Percentiles rank a stretch among this genome's conserved stretches.
Conservation (phyloP, 75 land plant genomes). For the Cryptomeria japonica region DNA sequence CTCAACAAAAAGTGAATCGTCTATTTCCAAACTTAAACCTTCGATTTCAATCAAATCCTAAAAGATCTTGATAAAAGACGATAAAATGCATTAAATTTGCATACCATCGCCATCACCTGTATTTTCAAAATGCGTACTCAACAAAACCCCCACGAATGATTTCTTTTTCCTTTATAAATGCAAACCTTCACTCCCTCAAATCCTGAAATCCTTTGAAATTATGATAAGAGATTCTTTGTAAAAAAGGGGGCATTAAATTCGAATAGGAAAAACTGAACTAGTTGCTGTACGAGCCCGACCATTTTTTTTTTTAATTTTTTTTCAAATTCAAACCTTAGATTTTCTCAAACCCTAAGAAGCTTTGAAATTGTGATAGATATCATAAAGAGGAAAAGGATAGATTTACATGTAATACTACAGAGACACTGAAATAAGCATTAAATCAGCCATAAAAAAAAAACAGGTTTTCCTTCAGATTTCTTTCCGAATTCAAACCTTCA, state of each 20-base stretch:
- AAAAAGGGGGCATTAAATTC: too few species aligned
- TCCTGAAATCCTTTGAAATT: too few species aligned
- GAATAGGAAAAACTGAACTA: too few species aligned
- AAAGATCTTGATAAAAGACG: not conserved
- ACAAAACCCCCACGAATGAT: not conserved
- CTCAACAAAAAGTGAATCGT: not conserved
- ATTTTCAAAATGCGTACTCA: not conserved
- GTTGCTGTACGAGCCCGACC: too few species aligned
- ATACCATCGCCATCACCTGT: not conserved
- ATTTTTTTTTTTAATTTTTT: not conserved
- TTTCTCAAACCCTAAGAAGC: not conserved
- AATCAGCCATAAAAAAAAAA: not conserved
- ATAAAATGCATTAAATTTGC: not conserved
- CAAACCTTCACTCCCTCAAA: not conserved
- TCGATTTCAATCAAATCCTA: not conserved
- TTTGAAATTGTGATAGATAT: not conserved
- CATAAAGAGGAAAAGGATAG: not conserved
- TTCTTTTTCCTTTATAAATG: too few species aligned
- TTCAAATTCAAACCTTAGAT: too few species aligned
- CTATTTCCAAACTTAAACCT: not conserved
- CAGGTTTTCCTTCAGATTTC: not conserved
- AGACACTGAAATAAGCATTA: not conserved
- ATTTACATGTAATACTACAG: not conserved
- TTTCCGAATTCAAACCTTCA: not conserved
- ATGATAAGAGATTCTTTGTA: too few species aligned